A percentile compares a stretch with the other conserved stretches of the same genome.
Evolutionary conservation across 2,329 filamentous ascomycete genomes (phyloP).

Genomic region (Xylariaceae sp.): DNA sequence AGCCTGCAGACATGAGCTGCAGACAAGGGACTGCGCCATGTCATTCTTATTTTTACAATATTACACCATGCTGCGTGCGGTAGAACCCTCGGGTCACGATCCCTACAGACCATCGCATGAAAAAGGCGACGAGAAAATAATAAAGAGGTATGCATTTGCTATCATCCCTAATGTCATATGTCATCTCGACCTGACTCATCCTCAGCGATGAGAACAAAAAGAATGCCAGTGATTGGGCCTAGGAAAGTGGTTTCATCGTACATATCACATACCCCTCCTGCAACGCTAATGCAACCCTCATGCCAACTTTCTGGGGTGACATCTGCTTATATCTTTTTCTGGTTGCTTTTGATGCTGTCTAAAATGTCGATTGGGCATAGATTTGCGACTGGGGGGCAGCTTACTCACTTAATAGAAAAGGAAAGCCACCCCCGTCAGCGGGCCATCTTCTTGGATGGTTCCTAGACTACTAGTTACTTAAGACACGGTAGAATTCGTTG

Average conservation of each 20-base stretch:
- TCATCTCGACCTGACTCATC: constrained; percentile 10
- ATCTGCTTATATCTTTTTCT: background rate
- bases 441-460: background rate
- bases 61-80: too few relatives aligned
- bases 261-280: constrained; percentile 15
- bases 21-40: too few relatives aligned
- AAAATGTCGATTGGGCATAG: too few relatives aligned
- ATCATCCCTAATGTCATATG: background rate
- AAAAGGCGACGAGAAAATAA: too few relatives aligned
- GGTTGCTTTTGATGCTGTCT: background rate
- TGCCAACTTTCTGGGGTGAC: constrained; percentile 1
- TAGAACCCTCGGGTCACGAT: too few relatives aligned
- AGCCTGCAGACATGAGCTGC: too few relatives aligned
- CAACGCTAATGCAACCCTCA: constrained; percentile 26
- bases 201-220: background rate
- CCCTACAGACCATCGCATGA: too few relatives aligned
- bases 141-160: background rate
- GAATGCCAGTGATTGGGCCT: too few relatives aligned
- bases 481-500: background rate
- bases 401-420: constrained; percentile 9
- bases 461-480: background rate
- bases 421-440: constrained; percentile 1
- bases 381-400: background rate
- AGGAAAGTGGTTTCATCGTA: constrained; percentile 7
- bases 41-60: too few relatives aligned